These are phyloP conservation scores for Flaveria trinervia DNA, from an alignment of 129 eudicot species.

Conservation along the genomic window DNA sequence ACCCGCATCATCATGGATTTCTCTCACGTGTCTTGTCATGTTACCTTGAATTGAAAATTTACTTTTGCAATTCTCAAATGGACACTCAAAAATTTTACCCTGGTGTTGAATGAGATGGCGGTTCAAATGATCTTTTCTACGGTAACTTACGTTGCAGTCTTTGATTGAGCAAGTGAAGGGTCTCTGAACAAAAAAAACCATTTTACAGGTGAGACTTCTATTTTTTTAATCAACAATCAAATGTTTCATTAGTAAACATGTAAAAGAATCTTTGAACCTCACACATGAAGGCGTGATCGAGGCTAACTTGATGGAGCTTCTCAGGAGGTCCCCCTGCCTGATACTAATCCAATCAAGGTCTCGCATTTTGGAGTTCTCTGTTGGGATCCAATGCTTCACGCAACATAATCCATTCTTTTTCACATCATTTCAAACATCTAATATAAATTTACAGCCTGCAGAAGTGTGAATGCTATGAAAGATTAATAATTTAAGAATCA, in stretches of 20 bases:
- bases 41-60: slow-evolving; percentile 64
- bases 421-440: slow-evolving; percentile 9
- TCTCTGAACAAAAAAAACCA: slow-evolving; percentile 52
- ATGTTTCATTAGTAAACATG: background rate
- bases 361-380: slow-evolving; percentile 97
- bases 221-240: background rate
- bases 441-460: slow-evolving; percentile 44
- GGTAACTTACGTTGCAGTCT: slow-evolving; percentile 66
- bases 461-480: slow-evolving; percentile 1
- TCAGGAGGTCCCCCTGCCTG: slow-evolving; percentile 99
- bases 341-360: slow-evolving; percentile 99
- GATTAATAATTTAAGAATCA: slow-evolving; percentile 10
- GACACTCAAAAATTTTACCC: slow-evolving; percentile 75
- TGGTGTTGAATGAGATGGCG: slow-evolving; percentile 83
- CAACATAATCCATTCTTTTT: slow-evolving; percentile 35
- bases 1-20: slow-evolving; percentile 50
- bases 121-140: slow-evolving; percentile 84
- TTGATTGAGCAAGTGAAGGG: slow-evolving; percentile 65
- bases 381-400: slow-evolving; percentile 99
- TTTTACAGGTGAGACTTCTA: background rate
- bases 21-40: slow-evolving; percentile 65
- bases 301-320: slow-evolving; percentile 98
- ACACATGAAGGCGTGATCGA: slow-evolving; percentile 62
- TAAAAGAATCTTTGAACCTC: slow-evolving; percentile 37
- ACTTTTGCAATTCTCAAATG: slow-evolving; percentile 49